Base-by-base conservation (phyloP, 352 stramenopile species). In the Pythium myriotylum region DNA sequence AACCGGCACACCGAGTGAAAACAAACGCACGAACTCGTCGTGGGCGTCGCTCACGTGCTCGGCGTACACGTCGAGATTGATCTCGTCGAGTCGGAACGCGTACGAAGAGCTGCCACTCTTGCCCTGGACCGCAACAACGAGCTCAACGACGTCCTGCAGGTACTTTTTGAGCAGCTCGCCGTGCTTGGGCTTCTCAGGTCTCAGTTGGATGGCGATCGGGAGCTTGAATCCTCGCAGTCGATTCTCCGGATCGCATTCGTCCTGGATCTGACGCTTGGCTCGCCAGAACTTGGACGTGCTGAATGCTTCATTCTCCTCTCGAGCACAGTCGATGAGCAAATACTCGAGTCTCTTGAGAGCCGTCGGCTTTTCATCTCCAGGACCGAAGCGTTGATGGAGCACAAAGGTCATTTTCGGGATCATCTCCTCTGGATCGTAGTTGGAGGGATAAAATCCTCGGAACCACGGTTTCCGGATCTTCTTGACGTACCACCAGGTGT, bases 361-460 rank as follows among this genome's bases (percentile, higher is more conserved):
- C 4, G 5, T 26, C 0, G 39, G 37, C 17, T 40, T 47, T 4
- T 59, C 52, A 13, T 59, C 39, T 6, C 52, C 37, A 4, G 13
- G 22, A 2, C 52, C 37, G 40, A 59, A 49, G 8, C 52, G 52
- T 19, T 59, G 23, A 40, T 59, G 52, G 23, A 59, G 52, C 26
- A 59, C 52, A 40, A 59, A 50, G 14, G 39, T 59, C 52, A 59
- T 59, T 39, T 59, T 59, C 22, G 52, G 52, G 13, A 59, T 26
- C 32, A 59, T 39, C 26, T 23, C 29, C 17, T 59, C 52, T 6
- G 39, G 52, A 40, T 59, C 52, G 16, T 59, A 59, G 24, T 59
- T 59, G 52, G 52, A 59, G 22, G 52, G 52, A 27, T 41, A 59
- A 40, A 59, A 59, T 17, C 14, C 23, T 8, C n/a, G 32, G 24